Base-by-base conservation (phyloP, 495 filamentous ascomycete species). In the Coniosporium apollinis region DNA sequence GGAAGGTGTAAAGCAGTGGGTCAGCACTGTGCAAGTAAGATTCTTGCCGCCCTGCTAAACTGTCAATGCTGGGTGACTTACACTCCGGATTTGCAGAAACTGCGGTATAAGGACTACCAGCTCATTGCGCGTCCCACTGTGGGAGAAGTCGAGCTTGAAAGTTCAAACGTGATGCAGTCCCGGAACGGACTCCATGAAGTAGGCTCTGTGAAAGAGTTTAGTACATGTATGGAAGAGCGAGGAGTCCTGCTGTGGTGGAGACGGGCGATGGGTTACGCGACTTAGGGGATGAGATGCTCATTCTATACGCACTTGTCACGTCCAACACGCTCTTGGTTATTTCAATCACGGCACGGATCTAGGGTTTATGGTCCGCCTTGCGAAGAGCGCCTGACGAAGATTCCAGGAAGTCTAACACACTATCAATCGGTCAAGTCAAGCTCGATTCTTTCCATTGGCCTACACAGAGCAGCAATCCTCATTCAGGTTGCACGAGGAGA, bases 1-100 rank as follows among this genome's bases (percentile, higher is more conserved):
- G 13, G 53, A 50, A 26, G 56, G 56, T 5, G 64, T 66, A 2
- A 56, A 58, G 35, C 53, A 58, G n/a, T 77, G 72, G 72, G 64
- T 75, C 4, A 57, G 51, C 11, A 54, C 56, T 16, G 72, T 78
- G 24, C 64, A 64, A 38, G 60, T 63, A 45, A 10, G 35, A 14
- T 2, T 19, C 13, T 8, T 13, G 24, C 7, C 7, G 24, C 8
- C 13, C 8, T 7, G 13, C 24, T 8, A 13, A 26, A 13, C 24
- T 7, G 7, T 26, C 24, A 26, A 8, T 26, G 24, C 7, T 7
- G 13, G 24, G 8, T 8, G 7, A 13, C 24, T 26, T 7, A 26
- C 13, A 26, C 13, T 8, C 11, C 15, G 18, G 9, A 8, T 16
- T 13, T 22, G 1, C 11, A 53, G 48, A 42, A 33, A 34, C 42